Evolutionary conservation across 192 early-diverging fungal species (phyloP).

Genomic region (Chytriomyces confervae): DNA sequence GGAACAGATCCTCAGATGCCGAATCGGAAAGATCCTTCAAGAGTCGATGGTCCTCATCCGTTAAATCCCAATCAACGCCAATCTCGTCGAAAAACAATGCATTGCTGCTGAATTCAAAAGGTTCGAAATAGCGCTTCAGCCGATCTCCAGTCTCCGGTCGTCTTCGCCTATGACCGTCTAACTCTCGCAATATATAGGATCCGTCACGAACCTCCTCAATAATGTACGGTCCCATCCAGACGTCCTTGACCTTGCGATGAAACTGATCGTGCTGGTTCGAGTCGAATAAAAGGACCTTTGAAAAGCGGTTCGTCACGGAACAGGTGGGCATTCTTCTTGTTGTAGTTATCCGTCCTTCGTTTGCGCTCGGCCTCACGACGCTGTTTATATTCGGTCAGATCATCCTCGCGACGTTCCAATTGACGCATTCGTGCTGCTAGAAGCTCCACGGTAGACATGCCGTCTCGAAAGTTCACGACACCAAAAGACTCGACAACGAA

Average conservation of each 20-base stretch:
- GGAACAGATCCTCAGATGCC: no score
- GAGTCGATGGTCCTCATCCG: no score
- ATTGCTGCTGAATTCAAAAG: no score
- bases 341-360: conserved; percentile 10
- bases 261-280: neutral
- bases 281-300: neutral
- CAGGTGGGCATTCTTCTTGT: neutral
- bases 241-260: conserved; percentile 6
- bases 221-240: conserved; percentile 5
- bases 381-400: neutral
- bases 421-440: neutral
- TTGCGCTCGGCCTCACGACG: neutral
- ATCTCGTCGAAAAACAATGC: no score
- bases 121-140: no score
- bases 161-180: neutral
- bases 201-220: conserved; percentile 7
- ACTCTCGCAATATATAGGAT: conserved; percentile 5
- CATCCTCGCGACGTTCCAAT: neutral
- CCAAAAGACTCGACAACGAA: no score
- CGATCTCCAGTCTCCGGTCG: conserved; percentile 2
- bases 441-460: no score
- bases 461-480: no score
- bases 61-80: no score
- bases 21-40: no score
- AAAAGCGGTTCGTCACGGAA: neutral